Conservation (phyloP, 768 basidiomycete genomes). For the Kwoniella mangroviensis region DNA sequence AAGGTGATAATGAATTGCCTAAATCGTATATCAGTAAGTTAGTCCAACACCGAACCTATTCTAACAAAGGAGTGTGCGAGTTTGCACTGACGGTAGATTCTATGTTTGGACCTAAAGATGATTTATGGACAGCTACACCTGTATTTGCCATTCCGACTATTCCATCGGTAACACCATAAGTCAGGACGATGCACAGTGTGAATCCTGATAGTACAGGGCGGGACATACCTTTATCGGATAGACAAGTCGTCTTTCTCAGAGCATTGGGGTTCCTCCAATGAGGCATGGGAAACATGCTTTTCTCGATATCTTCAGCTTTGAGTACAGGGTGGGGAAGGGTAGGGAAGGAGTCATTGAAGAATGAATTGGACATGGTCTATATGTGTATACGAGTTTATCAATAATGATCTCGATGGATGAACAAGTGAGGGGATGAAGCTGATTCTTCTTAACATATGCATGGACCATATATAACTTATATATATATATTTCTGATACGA, state of each 20-base stretch:
- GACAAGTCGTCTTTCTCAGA: constrained; percentile 1
- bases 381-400: neutral
- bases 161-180: too few species aligned
- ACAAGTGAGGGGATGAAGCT: neutral
- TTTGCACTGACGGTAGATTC: constrained; percentile 10
- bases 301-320: constrained; percentile 11
- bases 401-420: neutral
- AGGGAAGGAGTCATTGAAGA: neutral
- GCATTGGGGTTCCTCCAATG: constrained; percentile 12
- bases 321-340: constrained; percentile 3
- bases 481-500: too few species aligned
- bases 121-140: constrained; percentile 6
- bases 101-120: neutral
- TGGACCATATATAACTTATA: too few species aligned
- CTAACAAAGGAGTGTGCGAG: neutral
- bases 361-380: neutral
- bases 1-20: constrained; percentile 30
- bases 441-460: neutral
- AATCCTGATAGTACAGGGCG: too few species aligned
- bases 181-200: too few species aligned
- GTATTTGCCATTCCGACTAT: constrained; percentile 13
- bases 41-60: neutral
- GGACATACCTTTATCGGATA: constrained; percentile 12
- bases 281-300: neutral
- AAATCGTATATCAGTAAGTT: neutral